These are phyloP conservation scores for Aspergillus heteromorphus DNA, from an alignment of 495 filamentous ascomycete species.

Conservation along the genomic window DNA sequence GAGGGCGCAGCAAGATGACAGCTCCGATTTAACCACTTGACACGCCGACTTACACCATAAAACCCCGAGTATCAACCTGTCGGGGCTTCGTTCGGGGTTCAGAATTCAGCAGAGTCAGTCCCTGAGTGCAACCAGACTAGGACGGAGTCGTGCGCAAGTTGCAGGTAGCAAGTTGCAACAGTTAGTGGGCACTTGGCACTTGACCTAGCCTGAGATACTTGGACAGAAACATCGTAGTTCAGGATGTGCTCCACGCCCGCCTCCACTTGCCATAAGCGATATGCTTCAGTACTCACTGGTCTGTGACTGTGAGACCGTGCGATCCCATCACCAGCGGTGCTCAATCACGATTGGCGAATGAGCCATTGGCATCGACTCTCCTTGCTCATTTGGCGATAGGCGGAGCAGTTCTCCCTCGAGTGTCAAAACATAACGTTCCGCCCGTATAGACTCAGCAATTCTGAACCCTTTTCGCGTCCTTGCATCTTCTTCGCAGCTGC, in stretches of 20 bases:
- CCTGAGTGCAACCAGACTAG: not conserved
- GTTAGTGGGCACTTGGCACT: too few species aligned
- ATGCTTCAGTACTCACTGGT: too few species aligned
- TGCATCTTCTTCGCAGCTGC: not conserved
- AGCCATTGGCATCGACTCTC: not conserved
- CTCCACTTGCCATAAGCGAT: conserved; percentile 13
- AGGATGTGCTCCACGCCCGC: conserved; percentile 14
- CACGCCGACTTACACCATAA: not conserved
- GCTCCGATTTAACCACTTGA: not conserved
- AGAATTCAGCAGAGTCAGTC: not conserved
- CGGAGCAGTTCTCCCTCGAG: not conserved
- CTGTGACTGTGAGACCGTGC: conserved; percentile 7
- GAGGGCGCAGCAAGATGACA: not conserved
- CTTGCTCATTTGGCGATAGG: not conserved
- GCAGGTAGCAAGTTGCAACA: too few species aligned
- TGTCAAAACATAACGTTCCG: not conserved
- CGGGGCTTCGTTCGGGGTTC: not conserved
- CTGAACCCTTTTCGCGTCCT: not conserved
- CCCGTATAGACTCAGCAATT: not conserved
- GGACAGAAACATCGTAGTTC: too few species aligned
- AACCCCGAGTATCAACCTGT: not conserved
- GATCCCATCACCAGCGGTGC: not conserved
- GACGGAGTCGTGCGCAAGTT: not conserved
- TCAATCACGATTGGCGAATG: conserved; percentile 2
- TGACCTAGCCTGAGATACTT: conserved; percentile 1